These are phyloP conservation scores for Yamadazyma epiphylla DNA, from an alignment of 1,139 yeast species.

Conservation along the genomic window DNA sequence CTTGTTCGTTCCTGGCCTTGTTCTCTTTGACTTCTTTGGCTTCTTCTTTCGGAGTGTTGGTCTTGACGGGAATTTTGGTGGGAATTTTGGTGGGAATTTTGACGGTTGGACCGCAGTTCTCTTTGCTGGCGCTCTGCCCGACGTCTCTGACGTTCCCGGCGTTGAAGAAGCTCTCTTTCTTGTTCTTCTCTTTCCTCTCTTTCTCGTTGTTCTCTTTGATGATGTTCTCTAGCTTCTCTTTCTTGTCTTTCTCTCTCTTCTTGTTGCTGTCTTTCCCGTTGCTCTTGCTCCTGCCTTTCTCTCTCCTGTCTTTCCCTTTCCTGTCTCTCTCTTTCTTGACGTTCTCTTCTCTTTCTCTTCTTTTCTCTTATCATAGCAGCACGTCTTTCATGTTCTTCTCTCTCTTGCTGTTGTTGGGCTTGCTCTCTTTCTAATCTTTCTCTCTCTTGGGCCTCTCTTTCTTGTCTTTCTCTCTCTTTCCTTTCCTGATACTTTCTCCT, in stretches of 20 bases:
- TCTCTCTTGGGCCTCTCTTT: constrained; percentile 2
- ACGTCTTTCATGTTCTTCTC: neutral
- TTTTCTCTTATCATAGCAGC: neutral
- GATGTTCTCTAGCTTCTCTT: constrained; percentile 2
- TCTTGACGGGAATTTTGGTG: neutral
- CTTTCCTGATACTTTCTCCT: constrained; percentile 2
- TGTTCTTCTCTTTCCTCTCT: constrained; percentile 1
- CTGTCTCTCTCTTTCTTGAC: constrained; percentile 3
- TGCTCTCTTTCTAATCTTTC: constrained; percentile 1
- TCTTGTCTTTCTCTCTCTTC: constrained; percentile 4
- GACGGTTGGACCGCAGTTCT: too few species aligned
- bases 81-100: too few species aligned
- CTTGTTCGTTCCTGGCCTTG: constrained; percentile 4
- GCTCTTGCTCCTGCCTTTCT: constrained; percentile 3
- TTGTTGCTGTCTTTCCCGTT: constrained; percentile 1
- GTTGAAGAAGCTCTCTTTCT: constrained; percentile 3
- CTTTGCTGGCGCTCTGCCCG: neutral
- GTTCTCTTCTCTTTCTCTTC: constrained; percentile 1
- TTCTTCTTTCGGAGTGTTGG: constrained; percentile 6
- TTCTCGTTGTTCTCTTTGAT: constrained; percentile 1
- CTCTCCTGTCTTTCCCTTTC: constrained; percentile 2
- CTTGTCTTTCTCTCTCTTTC: constrained; percentile 1
- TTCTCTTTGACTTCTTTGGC: constrained; percentile 9
- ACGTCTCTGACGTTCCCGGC: neutral
- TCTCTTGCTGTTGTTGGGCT: neutral